A percentile compares a stretch with the other conserved stretches of the same genome.
phyloP scores from a whole-genome alignment of 805 yeast species.

The Lipomyces starkeyi region DNA sequence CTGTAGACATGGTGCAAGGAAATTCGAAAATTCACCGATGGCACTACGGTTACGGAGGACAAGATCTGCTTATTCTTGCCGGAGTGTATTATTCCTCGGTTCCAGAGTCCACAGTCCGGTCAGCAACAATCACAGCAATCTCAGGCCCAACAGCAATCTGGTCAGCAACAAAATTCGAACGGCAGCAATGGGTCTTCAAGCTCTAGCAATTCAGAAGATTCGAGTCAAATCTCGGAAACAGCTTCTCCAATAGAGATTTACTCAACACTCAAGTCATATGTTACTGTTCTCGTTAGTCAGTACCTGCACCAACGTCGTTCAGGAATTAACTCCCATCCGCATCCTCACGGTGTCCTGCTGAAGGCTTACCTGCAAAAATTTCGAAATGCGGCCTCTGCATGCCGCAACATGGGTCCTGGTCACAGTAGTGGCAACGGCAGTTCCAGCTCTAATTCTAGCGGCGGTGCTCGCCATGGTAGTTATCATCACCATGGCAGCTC shows the following conservation, averaged over 20 bases:
- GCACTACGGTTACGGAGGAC: constrained; percentile 28
- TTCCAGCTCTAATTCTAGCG: constrained; percentile 7
- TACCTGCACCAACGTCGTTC: constrained; percentile 28
- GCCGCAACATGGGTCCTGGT: not conserved
- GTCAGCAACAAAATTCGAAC: constrained; percentile 6
- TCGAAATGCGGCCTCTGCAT: constrained; percentile 17
- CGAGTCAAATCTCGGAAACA: not conserved
- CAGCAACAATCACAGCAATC: constrained; percentile 11
- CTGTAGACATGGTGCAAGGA: constrained; percentile 37
- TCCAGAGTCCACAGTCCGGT: constrained; percentile 6
- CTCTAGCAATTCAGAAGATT: constrained; percentile 9
- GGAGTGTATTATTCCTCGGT: constrained; percentile 25
- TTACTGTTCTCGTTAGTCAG: constrained; percentile 25
- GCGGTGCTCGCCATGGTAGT: not conserved
- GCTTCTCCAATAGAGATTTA: constrained; percentile 18
- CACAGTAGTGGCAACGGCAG: not conserved
- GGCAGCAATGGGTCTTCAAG: constrained; percentile 12
- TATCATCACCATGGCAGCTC: not conserved
- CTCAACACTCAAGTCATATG: constrained; percentile 20
- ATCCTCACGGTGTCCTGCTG: constrained; percentile 26
- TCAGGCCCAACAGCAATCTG: constrained; percentile 11
- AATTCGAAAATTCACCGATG: constrained; percentile 31
- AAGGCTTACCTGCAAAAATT: constrained; percentile 23
- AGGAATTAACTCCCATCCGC: constrained; percentile 28
- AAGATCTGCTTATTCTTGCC: constrained; percentile 32